Percentiles rank a stretch among this genome's conserved stretches.
Evolutionary conservation across 202 grass and related monocot species (phyloP).

Genomic region (Saccharum hybrid): DNA sequence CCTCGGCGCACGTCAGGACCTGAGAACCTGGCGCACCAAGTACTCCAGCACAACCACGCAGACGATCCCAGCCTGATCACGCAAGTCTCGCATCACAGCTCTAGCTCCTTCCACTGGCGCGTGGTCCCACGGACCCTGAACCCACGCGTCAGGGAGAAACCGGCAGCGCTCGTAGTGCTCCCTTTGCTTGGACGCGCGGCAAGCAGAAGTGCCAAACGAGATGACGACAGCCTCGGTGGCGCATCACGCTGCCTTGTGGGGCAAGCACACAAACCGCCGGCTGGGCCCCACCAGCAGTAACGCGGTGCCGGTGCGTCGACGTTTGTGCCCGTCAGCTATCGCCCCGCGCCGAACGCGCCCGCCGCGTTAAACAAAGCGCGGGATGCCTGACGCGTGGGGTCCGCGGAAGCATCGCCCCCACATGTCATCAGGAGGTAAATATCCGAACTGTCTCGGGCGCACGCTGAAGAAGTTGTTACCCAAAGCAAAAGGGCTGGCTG

Average conservation of each 20-base stretch:
- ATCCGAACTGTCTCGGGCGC: constrained; percentile 7
- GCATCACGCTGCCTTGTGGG: constrained; percentile 44
- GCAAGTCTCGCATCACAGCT: neutral
- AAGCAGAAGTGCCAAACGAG: neutral
- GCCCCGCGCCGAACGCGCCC: constrained; percentile 34
- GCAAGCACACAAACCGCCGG: neutral
- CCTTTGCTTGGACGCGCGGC: constrained; percentile 43
- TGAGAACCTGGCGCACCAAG: rapidly evolving
- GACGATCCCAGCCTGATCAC: neutral
- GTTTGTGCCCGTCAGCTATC: neutral
- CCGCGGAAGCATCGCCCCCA: neutral
- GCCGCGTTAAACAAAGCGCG: neutral
- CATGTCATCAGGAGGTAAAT: neutral
- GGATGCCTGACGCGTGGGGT: neutral
- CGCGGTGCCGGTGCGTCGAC: neutral
- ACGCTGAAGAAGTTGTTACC: neutral
- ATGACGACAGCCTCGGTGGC: neutral
- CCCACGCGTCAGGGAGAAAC: constrained; percentile 7
- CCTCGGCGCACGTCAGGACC: neutral
- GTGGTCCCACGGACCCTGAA: rapidly evolving
- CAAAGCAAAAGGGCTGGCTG: constrained; percentile 9
- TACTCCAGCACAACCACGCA: neutral
- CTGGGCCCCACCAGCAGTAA: neutral
- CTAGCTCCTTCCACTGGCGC: neutral
- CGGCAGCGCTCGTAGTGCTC: no score